Base-by-base conservation (phyloP, 2,329 filamentous ascomycete species). In the Aureobasidium sp. region DNA sequence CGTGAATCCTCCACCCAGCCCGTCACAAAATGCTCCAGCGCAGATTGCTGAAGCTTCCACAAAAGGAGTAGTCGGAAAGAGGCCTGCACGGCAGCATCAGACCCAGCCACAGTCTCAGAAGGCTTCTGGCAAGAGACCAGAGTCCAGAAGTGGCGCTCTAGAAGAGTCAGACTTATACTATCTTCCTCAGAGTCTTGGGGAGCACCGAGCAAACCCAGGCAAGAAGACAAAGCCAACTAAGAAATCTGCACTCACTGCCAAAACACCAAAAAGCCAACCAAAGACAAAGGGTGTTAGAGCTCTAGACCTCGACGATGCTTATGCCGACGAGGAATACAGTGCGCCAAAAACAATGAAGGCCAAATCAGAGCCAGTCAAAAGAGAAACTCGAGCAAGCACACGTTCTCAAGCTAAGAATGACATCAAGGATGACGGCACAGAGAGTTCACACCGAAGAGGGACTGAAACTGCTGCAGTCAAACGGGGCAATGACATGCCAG, bases 271-370 rank as follows among this genome's bases (percentile, higher is more conserved):
- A 6, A 34, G 27, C 8, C 30, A 34, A 16, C 21, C 38, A 4
- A 52, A 37, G 10, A 29, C 5, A 17, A 25, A 35, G 19, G 6
- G 16, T 21, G 17, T 17, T 4, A 39, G 39, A 14, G 24, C 6
- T 21, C 11, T 19, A 34, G 19, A 32, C 11, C 32, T 17, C 12
- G 27, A 19, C 11, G 39, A 42, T 12, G 34, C 37, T 11, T 24
- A 42, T n/a, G 38, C 34, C 11, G 39, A 42, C 24, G 37, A 51
- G 25, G 49, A 34, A 42, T 42, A 52, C 38, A 35, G 22, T 16
- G 49, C 49, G 17, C 49, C 49, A 3, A 52, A 52, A 12, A 12
- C 10, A 17, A 10, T n/a, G 11, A 52, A 34, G 7, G 8, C 19
- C 6, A 34, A 2, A 22, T 6, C 44, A 6, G 19, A 17, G n/a